Evolutionary conservation across 169 alveolate species (phyloP).

Genomic region (Hepatocystis sp.): DNA sequence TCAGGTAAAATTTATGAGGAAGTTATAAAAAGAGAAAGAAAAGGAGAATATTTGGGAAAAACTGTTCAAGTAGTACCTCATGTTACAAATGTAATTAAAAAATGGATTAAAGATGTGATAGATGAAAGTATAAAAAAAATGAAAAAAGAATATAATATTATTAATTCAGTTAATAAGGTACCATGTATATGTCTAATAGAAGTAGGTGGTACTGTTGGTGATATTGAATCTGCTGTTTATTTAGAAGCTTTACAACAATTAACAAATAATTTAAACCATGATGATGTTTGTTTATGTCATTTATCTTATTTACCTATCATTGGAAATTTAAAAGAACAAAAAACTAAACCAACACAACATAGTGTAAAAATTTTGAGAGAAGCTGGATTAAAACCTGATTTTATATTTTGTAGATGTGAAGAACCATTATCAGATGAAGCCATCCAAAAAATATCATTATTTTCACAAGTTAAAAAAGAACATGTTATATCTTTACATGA

Average conservation of each 20-base stretch:
- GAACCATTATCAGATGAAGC: slow-evolving; percentile 84
- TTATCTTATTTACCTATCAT: slow-evolving; percentile 91
- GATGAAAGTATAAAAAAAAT: slow-evolving; percentile 76
- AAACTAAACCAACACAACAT: slow-evolving; percentile 97
- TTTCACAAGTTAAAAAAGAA: slow-evolving; percentile 87
- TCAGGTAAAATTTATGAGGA: slow-evolving; percentile 96
- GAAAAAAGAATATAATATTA: slow-evolving; percentile 63
- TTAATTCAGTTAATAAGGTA: slow-evolving; percentile 59
- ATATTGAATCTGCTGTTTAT: slow-evolving; percentile 94
- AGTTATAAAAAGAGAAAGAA: slow-evolving; percentile 93
- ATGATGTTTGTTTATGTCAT: slow-evolving; percentile 90
- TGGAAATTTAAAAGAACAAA: slow-evolving; percentile 91
- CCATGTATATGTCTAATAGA: slow-evolving; percentile 96
- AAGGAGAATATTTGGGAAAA: slow-evolving; percentile 96
- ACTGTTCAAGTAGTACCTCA: slow-evolving; percentile 95
- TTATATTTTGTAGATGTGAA: slow-evolving; percentile 90
- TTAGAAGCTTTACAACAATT: slow-evolving; percentile 95
- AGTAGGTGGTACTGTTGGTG: slow-evolving; percentile 99
- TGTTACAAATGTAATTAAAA: slow-evolving; percentile 85
- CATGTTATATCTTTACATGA: slow-evolving; percentile 80
- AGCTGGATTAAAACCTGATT: slow-evolving; percentile 89
- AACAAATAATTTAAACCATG: slow-evolving; percentile 84
- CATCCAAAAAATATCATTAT: slow-evolving; percentile 87
- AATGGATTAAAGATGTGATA: slow-evolving; percentile 90
- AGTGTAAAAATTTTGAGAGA: slow-evolving; percentile 91